Evolutionary conservation across 345 rosid species (phyloP).

Genomic region (Erucastrum elatum): DNA sequence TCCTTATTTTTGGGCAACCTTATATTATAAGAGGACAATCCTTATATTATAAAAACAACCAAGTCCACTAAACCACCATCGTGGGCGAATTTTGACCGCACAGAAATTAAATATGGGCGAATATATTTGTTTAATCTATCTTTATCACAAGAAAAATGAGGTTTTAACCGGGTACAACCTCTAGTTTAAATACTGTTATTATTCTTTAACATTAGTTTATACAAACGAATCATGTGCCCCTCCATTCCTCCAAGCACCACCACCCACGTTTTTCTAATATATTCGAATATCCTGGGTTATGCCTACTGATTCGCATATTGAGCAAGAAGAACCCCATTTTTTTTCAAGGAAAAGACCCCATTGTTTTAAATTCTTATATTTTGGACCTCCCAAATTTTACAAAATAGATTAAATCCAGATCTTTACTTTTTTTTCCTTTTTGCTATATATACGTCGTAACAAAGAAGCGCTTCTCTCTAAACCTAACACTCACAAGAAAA

Average conservation of each 20-base stretch:
- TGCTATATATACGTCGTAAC: slow-evolving; percentile 28
- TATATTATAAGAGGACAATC: background rate
- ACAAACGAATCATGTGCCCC: background rate
- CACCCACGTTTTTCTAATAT: background rate
- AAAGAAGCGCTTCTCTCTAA: background rate
- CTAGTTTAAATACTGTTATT: background rate
- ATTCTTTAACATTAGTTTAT: background rate
- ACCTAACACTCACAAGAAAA: background rate
- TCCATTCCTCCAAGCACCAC: slow-evolving; percentile 10
- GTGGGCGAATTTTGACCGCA: background rate
- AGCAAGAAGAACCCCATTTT: background rate
- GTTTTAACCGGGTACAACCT: background rate
- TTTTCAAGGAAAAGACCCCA: background rate
- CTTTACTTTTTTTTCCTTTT: background rate
- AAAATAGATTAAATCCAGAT: background rate
- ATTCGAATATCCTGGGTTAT: slow-evolving; percentile 29
- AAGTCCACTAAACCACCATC: background rate
- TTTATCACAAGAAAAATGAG: background rate
- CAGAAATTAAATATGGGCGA: background rate
- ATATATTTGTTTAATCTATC: background rate
- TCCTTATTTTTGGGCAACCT: background rate
- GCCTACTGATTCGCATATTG: slow-evolving; percentile 9
- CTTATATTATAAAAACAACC: background rate
- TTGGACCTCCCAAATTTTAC: background rate
- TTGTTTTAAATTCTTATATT: background rate